Evolutionary conservation across 441 rosid genomes (phyloP), one percentile per base, ranked within the genome.

Genomic region (Populus tomentosa): DNA sequence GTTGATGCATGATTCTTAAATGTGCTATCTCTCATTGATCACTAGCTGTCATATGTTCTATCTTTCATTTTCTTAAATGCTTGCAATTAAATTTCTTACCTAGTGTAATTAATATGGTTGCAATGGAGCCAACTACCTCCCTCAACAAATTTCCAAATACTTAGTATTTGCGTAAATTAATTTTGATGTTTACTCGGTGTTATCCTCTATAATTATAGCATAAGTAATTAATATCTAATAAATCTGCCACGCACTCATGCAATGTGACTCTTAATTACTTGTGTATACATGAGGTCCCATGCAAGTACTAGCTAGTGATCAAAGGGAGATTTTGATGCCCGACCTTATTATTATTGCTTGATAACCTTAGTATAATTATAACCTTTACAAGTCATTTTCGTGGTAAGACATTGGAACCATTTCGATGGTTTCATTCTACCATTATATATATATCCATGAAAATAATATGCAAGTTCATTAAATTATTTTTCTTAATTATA

Each of bases 381-480:
- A 9, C 26, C 35, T 61, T 46, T 61, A 4, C 50, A 18, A 36
- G 59, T 80, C 85, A 16, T 23, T 23, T 4, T 87, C 84, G 8
- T 11, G 72, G 24, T 75, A 71, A 62, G 85, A 78, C 83, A 73
- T 75, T 64, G 42, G 5, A 79, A 74, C 82, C 84, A 30, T 71
- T 79, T 28, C 30, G 88, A 86, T 53, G 82, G 35, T 79, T 70
- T 84, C 78, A 30, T 73, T 81, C 70, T 69, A 86, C 85, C 90
- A 67, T 73, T 24, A 63, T 21, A 28, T 32, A 32, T 32, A 32
- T 32, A 5, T 11, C 16, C 5, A 3, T 42, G 42, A 42, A 36
- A 36, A 36, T 36, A 7, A 36, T 36, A 38, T 38, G 42, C 7
- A 33, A 33, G 42, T 38, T 38, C 9, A 38, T 38, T 38, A 8